Base-by-base conservation (phyloP, 192 early-diverging fungal species). In the Martensiomyces pterosporus region DNA sequence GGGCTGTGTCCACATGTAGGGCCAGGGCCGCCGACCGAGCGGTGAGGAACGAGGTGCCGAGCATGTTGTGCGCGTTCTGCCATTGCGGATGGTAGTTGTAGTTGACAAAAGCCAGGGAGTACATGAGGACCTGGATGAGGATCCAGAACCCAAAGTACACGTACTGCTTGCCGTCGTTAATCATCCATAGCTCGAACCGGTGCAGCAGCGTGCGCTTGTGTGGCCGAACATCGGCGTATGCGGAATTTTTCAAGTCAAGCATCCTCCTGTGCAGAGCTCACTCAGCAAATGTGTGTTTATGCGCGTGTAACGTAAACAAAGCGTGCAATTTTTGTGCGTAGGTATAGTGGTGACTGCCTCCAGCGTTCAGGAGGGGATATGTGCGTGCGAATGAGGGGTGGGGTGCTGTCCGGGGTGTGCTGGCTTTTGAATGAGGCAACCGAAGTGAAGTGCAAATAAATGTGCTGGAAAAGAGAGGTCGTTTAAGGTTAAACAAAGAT, bases 1-100 rank as follows among this genome's bases (percentile, higher is more conserved):
- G 52, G 39, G 82, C 89, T 38, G 82, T 85, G 70, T 90, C 79
- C 34, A 90, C 64, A 60, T 93, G 88, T 48, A 94, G 76, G 2
- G 79, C 82, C 36, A 85, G 51, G 8, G 83, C 83, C 3, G 80
- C 65, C 12, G 79, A 75, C 35, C 83, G 81, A 16, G 83, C 83
- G 9, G 64, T 71, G 4, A 78, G 50, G n/a, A 80, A 80, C 1
- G 76, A 74, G 23, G 72, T 49, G 21, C 83, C 83, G 21, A 85
- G 58, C 18, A 75, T 32, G 1, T 40, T 10, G 19, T 79, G 68
- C 44, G 80, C 60, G 24, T 52, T 74, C 12, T 52, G 49, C 56
- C 78, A 79, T 55, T 77, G 66, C 53, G 80, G 78, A 18, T 67
- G 70, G 64, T 75, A 80, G 14, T 60, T 60, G 49, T 76, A 85